Percentiles rank a stretch among this genome's conserved stretches.
phyloP scores from a whole-genome alignment of 768 basidiomycete species.

The Cyclocybe aegerita region DNA sequence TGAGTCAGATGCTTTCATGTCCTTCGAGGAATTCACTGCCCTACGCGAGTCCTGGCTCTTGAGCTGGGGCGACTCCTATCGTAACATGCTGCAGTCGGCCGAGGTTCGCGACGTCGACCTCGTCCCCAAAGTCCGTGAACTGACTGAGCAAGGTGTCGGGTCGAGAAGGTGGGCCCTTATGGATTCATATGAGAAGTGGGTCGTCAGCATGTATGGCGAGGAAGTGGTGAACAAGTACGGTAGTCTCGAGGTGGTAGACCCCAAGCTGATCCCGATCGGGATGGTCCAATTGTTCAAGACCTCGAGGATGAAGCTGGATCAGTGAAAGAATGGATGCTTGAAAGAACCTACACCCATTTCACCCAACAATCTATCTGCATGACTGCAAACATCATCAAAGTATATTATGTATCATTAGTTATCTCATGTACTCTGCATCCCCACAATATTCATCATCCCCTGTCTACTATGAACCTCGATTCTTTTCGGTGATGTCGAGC shows the following conservation, averaged over 20 bases:
- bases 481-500: too few relatives aligned
- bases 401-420: too few relatives aligned
- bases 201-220: constrained; percentile 37
- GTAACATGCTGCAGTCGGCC: constrained; percentile 21
- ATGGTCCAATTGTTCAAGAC: constrained; percentile 38
- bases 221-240: constrained; percentile 40
- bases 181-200: constrained; percentile 34
- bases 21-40: constrained; percentile 26
- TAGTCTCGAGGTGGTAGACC: constrained; percentile 37
- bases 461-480: too few relatives aligned
- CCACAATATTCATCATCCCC: not conserved
- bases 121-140: not conserved
- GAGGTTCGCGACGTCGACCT: not conserved
- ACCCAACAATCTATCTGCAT: too few relatives aligned
- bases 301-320: constrained; percentile 30
- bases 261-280: constrained; percentile 38
- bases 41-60: constrained; percentile 21
- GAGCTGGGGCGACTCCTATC: constrained; percentile 24
- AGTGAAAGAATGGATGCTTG: constrained; percentile 15
- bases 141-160: not conserved
- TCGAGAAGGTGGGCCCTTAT: constrained; percentile 8
- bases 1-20: constrained; percentile 19
- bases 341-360: too few relatives aligned
- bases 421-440: not conserved
- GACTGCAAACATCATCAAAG: too few relatives aligned